Evolutionary conservation across 1,284 basidiomycete species (phyloP), one percentile per base, ranked within the genome.

Genomic region (Mycena sp.): DNA sequence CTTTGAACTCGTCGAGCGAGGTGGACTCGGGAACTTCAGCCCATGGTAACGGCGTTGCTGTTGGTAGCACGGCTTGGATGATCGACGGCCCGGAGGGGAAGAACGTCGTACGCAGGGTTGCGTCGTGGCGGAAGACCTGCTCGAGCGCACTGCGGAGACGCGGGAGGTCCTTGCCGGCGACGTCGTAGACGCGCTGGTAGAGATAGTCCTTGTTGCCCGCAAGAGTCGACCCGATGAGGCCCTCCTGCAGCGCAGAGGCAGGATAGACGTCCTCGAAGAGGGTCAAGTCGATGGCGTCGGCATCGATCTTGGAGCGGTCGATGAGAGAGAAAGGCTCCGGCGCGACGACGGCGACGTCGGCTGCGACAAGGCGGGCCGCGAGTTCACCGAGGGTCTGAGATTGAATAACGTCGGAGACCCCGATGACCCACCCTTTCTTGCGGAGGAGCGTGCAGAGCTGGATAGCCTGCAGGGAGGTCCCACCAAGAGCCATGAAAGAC

Each of bases 121-220:
- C 16, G 38, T 61, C 38, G 38, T 22, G 37, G 11, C 41, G 59
- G 59, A 61, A 61, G 38, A 61, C 59, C n/a, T 41, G 37, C 38
- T 39, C 38, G 11, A 61, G 20, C n/a, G 59, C 59, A 14, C 13
- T 30, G 4, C 41, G 59, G 38, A 61, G 38, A n/a, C 59, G 38
- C 8, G 41, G 38, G 18, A 61, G 20, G 25, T 61, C 59, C 10
- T 37, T 22, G 11, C 41, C 59, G 14, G 59, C 39, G 6, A 61
- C 22, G 34, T 61, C 59, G 38, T 61, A 61, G 59, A 61, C 59
- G 25, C 59, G 59, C 41, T 61, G 59, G 34, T 61, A 61, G 11
- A 61, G 59, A 9, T 61, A 61, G 34, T 61, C 59, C 38, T 41
- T 38, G 59, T 61, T 61, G n/a, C 59, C 59, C n/a, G 59, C 13